Evolutionary conservation across 768 basidiomycete species (phyloP).

Genomic region (Macrolepiota dolichaula): DNA sequence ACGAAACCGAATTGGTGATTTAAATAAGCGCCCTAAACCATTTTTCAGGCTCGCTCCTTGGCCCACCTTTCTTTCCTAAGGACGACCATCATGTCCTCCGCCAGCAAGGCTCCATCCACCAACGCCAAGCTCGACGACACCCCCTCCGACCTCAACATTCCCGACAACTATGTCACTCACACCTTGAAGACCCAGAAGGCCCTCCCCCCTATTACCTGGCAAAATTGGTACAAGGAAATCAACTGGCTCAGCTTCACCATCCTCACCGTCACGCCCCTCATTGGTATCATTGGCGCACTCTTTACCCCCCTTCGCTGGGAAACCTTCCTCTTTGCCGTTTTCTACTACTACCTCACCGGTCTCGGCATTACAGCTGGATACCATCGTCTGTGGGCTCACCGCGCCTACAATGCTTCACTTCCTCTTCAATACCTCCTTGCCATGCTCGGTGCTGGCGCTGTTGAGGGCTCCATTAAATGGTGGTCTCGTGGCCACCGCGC

Average conservation of each 20-base stretch:
- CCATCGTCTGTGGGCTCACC: slow-evolving; percentile 96
- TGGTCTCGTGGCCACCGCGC: slow-evolving; percentile 98
- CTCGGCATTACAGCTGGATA: slow-evolving; percentile 93
- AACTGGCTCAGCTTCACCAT: slow-evolving; percentile 77
- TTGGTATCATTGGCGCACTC: slow-evolving; percentile 71
- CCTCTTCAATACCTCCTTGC: slow-evolving; percentile 86
- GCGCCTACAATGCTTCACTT: slow-evolving; percentile 87
- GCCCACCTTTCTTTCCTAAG: neutral
- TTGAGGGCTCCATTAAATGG: slow-evolving; percentile 98
- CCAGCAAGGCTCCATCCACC: neutral
- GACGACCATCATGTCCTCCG: slow-evolving; percentile 11
- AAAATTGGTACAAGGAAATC: slow-evolving; percentile 57
- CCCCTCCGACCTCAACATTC: slow-evolving; percentile 58
- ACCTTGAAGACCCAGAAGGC: slow-evolving; percentile 67
- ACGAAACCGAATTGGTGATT: slow-evolving; percentile 6
- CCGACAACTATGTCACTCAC: slow-evolving; percentile 81
- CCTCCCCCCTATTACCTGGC: slow-evolving; percentile 63
- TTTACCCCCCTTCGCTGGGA: slow-evolving; percentile 66
- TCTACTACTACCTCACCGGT: slow-evolving; percentile 49
- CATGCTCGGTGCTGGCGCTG: slow-evolving; percentile 84
- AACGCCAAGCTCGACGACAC: slow-evolving; percentile 18
- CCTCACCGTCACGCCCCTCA: slow-evolving; percentile 67
- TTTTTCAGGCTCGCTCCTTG: slow-evolving; percentile 1
- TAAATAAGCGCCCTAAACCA: slow-evolving; percentile 5
- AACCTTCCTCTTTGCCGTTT: slow-evolving; percentile 55